Evolutionary conservation across 2,329 filamentous ascomycete genomes (phyloP).

Genomic region (Ascochyta lentis): DNA sequence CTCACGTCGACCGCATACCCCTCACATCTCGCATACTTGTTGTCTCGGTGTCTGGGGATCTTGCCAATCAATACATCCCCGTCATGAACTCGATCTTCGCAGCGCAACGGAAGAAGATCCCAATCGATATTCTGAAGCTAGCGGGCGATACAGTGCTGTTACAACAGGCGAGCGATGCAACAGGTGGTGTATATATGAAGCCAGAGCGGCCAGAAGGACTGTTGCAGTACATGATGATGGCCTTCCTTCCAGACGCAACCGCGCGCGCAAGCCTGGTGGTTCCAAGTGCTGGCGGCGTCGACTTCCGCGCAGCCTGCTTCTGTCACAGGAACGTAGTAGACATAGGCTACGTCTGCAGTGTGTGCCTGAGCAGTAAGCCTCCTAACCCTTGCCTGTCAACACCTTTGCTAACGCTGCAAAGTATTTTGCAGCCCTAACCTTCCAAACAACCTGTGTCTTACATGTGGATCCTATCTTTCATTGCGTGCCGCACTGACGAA

Average conservation of each 20-base stretch:
- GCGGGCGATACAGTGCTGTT: conserved; percentile 88
- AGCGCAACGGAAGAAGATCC: conserved; percentile 83
- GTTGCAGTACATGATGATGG: conserved; percentile 93
- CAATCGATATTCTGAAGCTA: conserved; percentile 90
- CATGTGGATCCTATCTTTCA: conserved; percentile 49
- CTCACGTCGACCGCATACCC: conserved; percentile 51
- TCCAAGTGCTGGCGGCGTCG: conserved; percentile 84
- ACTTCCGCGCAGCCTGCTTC: conserved; percentile 98
- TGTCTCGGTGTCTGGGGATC: conserved; percentile 85
- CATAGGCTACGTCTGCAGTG: conserved; percentile 92
- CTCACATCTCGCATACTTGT: conserved; percentile 86
- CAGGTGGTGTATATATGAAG: conserved; percentile 72
- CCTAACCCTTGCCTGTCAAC: neutral
- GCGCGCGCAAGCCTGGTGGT: conserved; percentile 71
- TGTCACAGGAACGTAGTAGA: conserved; percentile 92
- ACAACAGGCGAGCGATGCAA: conserved; percentile 84
- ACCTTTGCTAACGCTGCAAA: conserved; percentile 20
- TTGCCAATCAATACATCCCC: conserved; percentile 90
- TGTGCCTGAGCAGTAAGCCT: conserved; percentile 80
- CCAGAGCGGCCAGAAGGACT: conserved; percentile 64
- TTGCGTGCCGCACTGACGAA: conserved; percentile 42
- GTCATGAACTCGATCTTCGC: conserved; percentile 99
- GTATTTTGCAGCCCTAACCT: conserved; percentile 48
- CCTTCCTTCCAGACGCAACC: conserved; percentile 77
- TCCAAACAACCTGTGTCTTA: conserved; percentile 45